A percentile compares a stretch with the other conserved stretches of the same genome.
phyloP scores from a whole-genome alignment of 495 filamentous ascomycete species.

The Cenococcum geophilum region DNA sequence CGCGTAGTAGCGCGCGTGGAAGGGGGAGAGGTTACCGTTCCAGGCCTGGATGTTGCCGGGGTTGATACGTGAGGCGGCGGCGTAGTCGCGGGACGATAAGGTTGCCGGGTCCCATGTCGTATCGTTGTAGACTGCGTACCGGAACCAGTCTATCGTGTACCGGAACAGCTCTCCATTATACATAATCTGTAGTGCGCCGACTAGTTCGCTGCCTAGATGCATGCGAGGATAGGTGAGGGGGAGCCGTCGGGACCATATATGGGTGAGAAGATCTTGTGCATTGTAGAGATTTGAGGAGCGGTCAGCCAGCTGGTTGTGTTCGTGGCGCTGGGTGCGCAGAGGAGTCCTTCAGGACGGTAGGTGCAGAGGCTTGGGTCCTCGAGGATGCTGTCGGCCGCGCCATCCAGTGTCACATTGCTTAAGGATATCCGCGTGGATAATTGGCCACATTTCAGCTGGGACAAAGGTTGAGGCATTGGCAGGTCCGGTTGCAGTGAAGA shows the following conservation, averaged over 20 bases:
- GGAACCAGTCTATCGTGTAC: slow-evolving; percentile 35
- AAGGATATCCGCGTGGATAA: slow-evolving; percentile 26
- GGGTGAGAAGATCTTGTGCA: slow-evolving; percentile 17
- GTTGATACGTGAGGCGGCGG: slow-evolving; percentile 26
- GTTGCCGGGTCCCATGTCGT: slow-evolving; percentile 45
- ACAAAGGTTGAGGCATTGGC: slow-evolving; percentile 25
- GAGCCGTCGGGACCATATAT: slow-evolving; percentile 18
- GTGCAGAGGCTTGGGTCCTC: slow-evolving; percentile 33
- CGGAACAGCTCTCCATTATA: slow-evolving; percentile 11
- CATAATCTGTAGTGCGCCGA: slow-evolving; percentile 1
- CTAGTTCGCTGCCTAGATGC: slow-evolving; percentile 29
- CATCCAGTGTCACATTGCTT: slow-evolving; percentile 23
- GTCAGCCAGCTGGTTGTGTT: slow-evolving; percentile 32
- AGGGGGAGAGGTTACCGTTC: slow-evolving; percentile 36
- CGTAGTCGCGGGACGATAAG: slow-evolving; percentile 41
- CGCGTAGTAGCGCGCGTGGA: slow-evolving; percentile 33
- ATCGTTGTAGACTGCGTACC: slow-evolving; percentile 50
- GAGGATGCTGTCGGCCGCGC: slow-evolving; percentile 21
- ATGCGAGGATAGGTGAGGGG: slow-evolving; percentile 36
- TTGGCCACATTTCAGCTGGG: slow-evolving; percentile 27
- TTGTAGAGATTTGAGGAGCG: slow-evolving; percentile 12
- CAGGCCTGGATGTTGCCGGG: slow-evolving; percentile 48
- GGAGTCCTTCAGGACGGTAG: slow-evolving; percentile 22
- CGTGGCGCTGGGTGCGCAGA: slow-evolving; percentile 12
- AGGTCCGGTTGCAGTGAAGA: slow-evolving; percentile 6